A percentile compares a stretch with the other conserved stretches of the same genome.
phyloP scores from a whole-genome alignment of 2,329 filamentous ascomycete genomes.

The Myrmaecium sp. region DNA sequence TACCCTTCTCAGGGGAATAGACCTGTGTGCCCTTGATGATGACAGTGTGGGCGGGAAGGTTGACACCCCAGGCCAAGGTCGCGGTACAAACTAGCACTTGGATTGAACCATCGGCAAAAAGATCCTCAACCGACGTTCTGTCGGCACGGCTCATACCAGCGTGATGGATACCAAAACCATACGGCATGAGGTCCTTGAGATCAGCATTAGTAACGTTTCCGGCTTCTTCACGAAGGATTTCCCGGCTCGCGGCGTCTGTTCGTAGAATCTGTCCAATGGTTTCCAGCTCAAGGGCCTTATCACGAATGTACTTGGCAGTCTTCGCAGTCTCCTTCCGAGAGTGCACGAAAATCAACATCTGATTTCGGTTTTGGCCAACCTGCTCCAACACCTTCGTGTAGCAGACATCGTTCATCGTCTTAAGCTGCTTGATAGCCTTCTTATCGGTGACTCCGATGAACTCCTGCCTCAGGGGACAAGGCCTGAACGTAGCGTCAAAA shows the following conservation, averaged over 20 bases:
- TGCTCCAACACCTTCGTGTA: slow-evolving; percentile 97
- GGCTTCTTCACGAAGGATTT: slow-evolving; percentile 73
- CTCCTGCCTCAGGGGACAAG: slow-evolving; percentile 88
- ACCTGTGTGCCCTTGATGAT: slow-evolving; percentile 98
- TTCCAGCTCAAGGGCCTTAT: slow-evolving; percentile 93
- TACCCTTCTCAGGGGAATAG: slow-evolving; percentile 96
- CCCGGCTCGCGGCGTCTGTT: slow-evolving; percentile 78
- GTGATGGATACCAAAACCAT: slow-evolving; percentile 96
- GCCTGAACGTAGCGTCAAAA: slow-evolving; percentile 86
- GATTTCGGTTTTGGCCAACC: slow-evolving; percentile 79
- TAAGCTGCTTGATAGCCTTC: slow-evolving; percentile 96
- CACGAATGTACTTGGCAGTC: slow-evolving; percentile 86
- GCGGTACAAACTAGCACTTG: slow-evolving; percentile 95
- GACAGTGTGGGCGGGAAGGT: slow-evolving; percentile 90
- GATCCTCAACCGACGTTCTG: slow-evolving; percentile 83
- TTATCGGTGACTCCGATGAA: slow-evolving; percentile 96
- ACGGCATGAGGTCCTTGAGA: slow-evolving; percentile 84
- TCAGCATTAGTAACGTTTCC: slow-evolving; percentile 70
- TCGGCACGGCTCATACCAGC: slow-evolving; percentile 94
- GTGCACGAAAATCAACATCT: slow-evolving; percentile 98
- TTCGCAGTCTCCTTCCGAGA: slow-evolving; percentile 97
- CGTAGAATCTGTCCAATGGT: slow-evolving; percentile 92
- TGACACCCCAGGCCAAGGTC: slow-evolving; percentile 98
- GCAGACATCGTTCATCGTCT: slow-evolving; percentile 98
- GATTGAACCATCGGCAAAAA: slow-evolving; percentile 80